Base-by-base conservation (phyloP, 441 rosid species). In the Flueggea neowawraea region DNA sequence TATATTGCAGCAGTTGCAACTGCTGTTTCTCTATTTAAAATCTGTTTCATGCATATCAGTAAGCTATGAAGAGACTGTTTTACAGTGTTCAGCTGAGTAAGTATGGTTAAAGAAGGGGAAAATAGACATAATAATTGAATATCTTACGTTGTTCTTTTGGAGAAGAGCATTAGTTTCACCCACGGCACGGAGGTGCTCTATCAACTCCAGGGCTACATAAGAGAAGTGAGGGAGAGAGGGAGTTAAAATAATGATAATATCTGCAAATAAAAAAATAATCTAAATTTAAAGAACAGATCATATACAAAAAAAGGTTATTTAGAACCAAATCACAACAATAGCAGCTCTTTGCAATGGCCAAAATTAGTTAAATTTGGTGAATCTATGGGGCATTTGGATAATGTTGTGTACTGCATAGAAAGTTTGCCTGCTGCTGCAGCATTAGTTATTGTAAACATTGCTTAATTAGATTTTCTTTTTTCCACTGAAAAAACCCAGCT, bases 131-230 rank as follows among this genome's bases (percentile, higher is more conserved):
- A 11, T 2, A 4, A 47, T 10, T 47, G n/a, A 39, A 11, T 55
- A 31, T 61, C 81, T 74, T 71, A 77, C 99, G 55, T 80, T 79
- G 80, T 73, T 84, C 69, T 97, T 88, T 67, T 89, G 86, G 64
- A 89, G 78, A 79, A 91, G 96, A 71, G 95, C 98, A 73, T 89
- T 95, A 39, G 96, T 95, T 79, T 95, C 99, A 17, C 99, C 99
- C 99, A 95, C 89, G 36, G 92, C 69, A 55, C 97, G 96, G 52
- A 95, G 85, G 79, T 95, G 98, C 65, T 95, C 97, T 63, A 95
- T 91, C 72, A 95, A 83, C 72, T 95, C 97, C 75, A 95, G 51
- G 62, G 99, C 99, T 95, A 73, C 60, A 69, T 12, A 28, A 32
- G 33, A 74, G 44, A 48, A 51, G 32, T 22, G 57, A 52, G 45